Base-by-base conservation (phyloP, 495 filamentous ascomycete genomes). In the Xylaria scruposa region DNA sequence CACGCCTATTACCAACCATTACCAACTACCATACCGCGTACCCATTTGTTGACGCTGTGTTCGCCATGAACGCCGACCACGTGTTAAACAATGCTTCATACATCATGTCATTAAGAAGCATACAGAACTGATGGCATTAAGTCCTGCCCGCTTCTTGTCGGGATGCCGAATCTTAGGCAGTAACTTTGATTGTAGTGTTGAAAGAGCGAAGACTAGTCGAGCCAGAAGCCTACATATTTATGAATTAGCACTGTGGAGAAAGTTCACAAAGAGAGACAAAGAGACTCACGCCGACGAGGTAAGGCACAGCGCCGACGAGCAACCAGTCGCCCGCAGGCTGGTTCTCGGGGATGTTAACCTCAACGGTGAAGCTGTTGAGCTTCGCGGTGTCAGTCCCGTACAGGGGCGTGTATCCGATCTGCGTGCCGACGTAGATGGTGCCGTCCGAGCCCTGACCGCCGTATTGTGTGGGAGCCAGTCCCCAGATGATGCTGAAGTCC, bases 251-350 rank as follows among this genome's bases (percentile, higher is more conserved):
- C 9, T 4, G 31, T 33, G 40, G 46, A 21, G 4, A 61, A 33
- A 53, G 56, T 13, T 42, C 12, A 44, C 1, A 10, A 63, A 44
- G 26, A 8, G 38, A 63, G 38, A 63, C 5, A 19, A 29, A 44
- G 38, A 3, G 29, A 46, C 77, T 75, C 60, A 78, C 77, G 51
- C 77, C 77, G 68, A 78, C 77, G 49, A 78, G 77, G 17, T 70
- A 78, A 19, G 77, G 77, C 60, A 78, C 70, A 7, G 75, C 86
- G 31, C 83, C 86, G 46, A 85, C 79, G 24, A 88, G 78, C 13
- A 87, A 77, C 75, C 86, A 88, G 72, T 87, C 80, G 56, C 86
- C 86, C 5, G 84, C 33, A 10, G 78, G 36, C 58, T 86, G 73
- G 77, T 78, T 73, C 8, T 76, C 66, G 42, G 86, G 86, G 75